A percentile compares a stretch with the other conserved stretches of the same genome.
phyloP scores from a whole-genome alignment of 129 eudicot species.

The Lactuca saligna region DNA sequence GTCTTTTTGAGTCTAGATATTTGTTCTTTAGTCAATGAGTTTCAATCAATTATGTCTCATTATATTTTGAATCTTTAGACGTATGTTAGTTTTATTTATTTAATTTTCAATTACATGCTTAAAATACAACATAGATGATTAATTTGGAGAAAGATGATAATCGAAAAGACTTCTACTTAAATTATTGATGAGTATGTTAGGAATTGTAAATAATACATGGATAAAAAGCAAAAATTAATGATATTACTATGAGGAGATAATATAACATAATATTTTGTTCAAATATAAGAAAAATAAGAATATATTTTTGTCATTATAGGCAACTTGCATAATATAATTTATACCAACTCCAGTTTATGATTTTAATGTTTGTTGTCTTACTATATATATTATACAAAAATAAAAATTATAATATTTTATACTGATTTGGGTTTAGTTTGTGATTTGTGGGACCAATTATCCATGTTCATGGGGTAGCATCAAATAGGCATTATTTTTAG shows the following conservation, averaged over 20 bases:
- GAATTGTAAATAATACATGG: background rate
- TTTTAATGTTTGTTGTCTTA: background rate
- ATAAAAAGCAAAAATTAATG: background rate
- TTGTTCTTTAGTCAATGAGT: background rate
- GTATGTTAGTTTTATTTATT: background rate
- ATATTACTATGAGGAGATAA: background rate
- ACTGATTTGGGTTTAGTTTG: conserved; percentile 5
- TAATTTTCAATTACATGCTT: too few species aligned
- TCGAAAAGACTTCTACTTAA: background rate
- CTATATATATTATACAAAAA: background rate
- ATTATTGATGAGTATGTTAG: background rate
- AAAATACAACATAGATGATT: background rate
- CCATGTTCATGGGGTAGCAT: background rate
- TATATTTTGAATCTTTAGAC: too few species aligned
- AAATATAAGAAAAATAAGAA: too few species aligned
- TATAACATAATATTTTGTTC: background rate
- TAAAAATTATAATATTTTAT: background rate
- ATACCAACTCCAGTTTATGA: background rate
- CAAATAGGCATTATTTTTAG: background rate
- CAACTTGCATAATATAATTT: background rate
- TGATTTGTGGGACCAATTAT: background rate
- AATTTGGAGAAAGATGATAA: background rate
- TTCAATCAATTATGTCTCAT: background rate
- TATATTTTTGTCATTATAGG: background rate
- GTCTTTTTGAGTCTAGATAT: background rate